Evolutionary conservation across 2,329 filamentous ascomycete species (phyloP).

Genomic region (Lachnellula occidentalis): DNA sequence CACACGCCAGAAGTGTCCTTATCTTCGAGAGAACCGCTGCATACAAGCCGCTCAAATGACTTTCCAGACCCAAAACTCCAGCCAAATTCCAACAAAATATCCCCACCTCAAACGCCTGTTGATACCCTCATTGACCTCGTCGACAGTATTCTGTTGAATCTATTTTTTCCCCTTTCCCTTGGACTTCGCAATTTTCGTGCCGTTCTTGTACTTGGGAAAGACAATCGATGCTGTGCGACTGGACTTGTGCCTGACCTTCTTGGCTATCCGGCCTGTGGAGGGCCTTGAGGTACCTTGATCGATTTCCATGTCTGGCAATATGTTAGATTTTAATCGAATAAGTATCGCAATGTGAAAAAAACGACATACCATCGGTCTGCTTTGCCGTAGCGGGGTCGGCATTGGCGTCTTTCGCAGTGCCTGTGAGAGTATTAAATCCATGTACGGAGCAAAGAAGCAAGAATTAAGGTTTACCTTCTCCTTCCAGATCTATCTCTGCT

Average conservation of each 20-base stretch:
- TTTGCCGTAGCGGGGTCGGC: slow-evolving; percentile 14
- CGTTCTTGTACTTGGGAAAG: slow-evolving; percentile 53
- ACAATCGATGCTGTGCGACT: slow-evolving; percentile 51
- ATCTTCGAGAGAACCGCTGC: background rate
- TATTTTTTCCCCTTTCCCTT: slow-evolving; percentile 24
- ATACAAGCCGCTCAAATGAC: background rate
- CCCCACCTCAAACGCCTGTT: slow-evolving; percentile 4
- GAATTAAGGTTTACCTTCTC: slow-evolving; percentile 27
- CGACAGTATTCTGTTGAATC: background rate
- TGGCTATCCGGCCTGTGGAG: slow-evolving; percentile 45
- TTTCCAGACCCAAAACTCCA: slow-evolving; percentile 6
- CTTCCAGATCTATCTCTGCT: slow-evolving; percentile 44
- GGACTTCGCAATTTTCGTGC: slow-evolving; percentile 36
- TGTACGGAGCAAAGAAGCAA: background rate
- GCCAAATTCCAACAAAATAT: background rate
- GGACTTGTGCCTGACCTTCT: slow-evolving; percentile 45
- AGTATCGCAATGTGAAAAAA: background rate
- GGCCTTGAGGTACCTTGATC: slow-evolving; percentile 38
- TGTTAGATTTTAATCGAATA: slow-evolving; percentile 4
- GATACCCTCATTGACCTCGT: background rate
- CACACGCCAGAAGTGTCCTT: background rate
- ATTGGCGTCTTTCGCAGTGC: slow-evolving; percentile 12
- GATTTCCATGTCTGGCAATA: slow-evolving; percentile 50
- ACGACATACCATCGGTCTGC: slow-evolving; percentile 22
- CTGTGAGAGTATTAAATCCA: slow-evolving; percentile 13